These are phyloP conservation scores for Striga asiatica DNA, from an alignment of 257 asterid genomes.

Conservation along the genomic window DNA sequence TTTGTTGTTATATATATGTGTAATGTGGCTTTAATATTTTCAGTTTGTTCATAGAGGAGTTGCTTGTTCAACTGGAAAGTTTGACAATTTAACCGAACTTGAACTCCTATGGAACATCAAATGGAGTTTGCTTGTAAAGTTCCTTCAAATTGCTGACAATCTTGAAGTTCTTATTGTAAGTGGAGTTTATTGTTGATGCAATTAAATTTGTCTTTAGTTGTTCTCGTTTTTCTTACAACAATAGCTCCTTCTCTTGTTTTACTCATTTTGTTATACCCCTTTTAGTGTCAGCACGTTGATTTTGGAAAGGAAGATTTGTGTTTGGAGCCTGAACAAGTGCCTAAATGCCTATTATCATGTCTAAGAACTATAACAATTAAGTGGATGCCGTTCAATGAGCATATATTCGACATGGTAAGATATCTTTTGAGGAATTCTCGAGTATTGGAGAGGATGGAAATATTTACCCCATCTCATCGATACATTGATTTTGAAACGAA, in stretches of 20 bases:
- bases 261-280: background rate
- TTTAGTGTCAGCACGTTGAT: background rate
- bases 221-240: background rate
- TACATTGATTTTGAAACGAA: no score
- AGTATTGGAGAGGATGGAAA: background rate
- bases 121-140: background rate
- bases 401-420: background rate
- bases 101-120: background rate
- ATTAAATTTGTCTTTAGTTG: background rate
- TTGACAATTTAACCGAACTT: no score
- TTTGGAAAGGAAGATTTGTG: background rate
- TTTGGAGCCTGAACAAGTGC: background rate
- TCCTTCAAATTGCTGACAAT: slow-evolving; percentile 4
- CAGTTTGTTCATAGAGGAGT: background rate
- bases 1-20: background rate
- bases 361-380: background rate
- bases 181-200: background rate
- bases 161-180: background rate
- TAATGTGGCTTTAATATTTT: background rate
- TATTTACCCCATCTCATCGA: no score
- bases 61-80: background rate
- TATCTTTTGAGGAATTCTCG: background rate
- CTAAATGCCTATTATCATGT: background rate
- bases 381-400: background rate
- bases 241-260: background rate